Conservation (phyloP, 768 basidiomycete species). For the Leucosporidium scottii region DNA sequence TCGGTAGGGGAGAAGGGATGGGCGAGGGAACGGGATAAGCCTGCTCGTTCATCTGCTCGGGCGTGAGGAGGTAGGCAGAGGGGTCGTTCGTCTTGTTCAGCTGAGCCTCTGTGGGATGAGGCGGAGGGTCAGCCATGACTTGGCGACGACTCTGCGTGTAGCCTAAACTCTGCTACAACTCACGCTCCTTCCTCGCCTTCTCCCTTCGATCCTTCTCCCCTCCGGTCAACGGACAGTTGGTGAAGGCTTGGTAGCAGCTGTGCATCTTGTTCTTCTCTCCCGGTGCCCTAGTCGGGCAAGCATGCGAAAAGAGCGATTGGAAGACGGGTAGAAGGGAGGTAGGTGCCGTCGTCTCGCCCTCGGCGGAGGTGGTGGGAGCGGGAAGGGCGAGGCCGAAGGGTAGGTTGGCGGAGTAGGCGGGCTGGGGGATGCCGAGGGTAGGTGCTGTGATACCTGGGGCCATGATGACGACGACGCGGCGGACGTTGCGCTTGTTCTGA, state of each 20-base stretch:
- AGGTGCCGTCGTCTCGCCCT: background rate
- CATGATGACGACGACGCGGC: constrained; percentile 70
- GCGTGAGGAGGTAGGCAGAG: constrained; percentile 61
- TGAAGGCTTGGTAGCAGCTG: constrained; percentile 72
- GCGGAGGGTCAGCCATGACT: constrained; percentile 9
- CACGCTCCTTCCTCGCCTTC: constrained; percentile 43
- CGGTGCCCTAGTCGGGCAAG: constrained; percentile 84
- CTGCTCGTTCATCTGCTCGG: constrained; percentile 87
- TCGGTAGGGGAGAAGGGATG: constrained; percentile 47
- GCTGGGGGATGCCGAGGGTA: constrained; percentile 57
- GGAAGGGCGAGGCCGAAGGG: constrained; percentile 50
- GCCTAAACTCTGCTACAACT: constrained; percentile 40
- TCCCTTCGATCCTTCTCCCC: constrained; percentile 69
- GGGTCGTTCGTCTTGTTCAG: constrained; percentile 48
- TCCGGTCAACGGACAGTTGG: constrained; percentile 68
- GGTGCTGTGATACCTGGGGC: constrained; percentile 74
- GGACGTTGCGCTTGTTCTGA: constrained; percentile 65
- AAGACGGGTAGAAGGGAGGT: constrained; percentile 53
- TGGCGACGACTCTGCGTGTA: constrained; percentile 2
- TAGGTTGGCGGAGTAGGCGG: constrained; percentile 54
- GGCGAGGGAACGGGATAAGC: constrained; percentile 76
- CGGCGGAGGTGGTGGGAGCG: constrained; percentile 42
- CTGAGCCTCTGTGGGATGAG: constrained; percentile 42
- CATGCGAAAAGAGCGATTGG: constrained; percentile 72
- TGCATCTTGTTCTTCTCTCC: constrained; percentile 81